Base-by-base conservation (phyloP, 2,329 filamentous ascomycete genomes). In the Clarireedia hainanense region DNA sequence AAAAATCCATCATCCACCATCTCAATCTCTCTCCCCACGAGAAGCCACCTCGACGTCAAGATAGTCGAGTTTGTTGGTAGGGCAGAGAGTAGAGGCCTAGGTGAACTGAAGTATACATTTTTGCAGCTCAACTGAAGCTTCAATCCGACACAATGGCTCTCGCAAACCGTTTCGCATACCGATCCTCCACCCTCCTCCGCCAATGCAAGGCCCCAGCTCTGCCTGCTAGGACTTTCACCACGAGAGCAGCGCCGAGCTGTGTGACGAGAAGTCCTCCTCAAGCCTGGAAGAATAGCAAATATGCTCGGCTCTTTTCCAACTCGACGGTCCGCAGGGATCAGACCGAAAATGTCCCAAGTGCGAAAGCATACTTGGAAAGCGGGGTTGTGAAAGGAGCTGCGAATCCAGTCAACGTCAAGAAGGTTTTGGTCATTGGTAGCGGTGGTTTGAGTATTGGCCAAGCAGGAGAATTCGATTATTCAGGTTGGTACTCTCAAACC, bases 401-500 rank as follows among this genome's bases (percentile, higher is more conserved):
- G 67, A 80, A 92, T 67, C 76, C 88, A 55, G 86, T 96, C 50
- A 83, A 96, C 70, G 91, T 97, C 62, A 95, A 95, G 78, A 97
- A 97, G 77, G 92, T 97, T 52, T 78, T 97, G 60, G 91, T 97
- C 65, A 96, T 97, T 76, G 92, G 92, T 58, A 91, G 86, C 75
- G 92, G 92, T 76, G 92, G 92, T 73, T 80, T 97, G 65, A 90
- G 89, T 71, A 97, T 97, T 81, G 92, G 92, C 61, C 92, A 97
- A 75, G 92, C 92, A 63, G 92, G 92, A 76, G 92, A 97, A 77
- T 97, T 97, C 68, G 92, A 97, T 75, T 97, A 97, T 74, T 97
- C 94, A 73, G 92, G 91, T 95, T 60, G 34, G 67, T 67, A 10
- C 43, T 56, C 57, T 34, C 54, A 52, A 47, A 49, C n/a, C 49